Evolutionary conservation across 345 rosid genomes (phyloP).

Genomic region (Odontarrhena argentea): DNA sequence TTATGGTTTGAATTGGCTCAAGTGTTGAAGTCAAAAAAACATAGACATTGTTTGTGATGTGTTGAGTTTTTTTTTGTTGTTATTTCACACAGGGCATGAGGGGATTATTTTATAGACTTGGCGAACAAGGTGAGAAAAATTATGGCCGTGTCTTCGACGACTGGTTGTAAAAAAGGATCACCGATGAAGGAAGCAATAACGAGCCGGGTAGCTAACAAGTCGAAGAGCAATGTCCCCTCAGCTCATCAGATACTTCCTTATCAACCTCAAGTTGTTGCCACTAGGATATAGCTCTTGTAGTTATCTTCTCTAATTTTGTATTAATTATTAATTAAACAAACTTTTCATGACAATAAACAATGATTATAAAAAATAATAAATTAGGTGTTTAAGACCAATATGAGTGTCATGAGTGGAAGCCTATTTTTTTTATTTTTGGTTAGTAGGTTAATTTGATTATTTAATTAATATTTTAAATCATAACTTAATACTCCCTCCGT

Average conservation of each 20-base stretch:
- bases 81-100: conserved; percentile 61
- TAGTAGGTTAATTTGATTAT: too few species aligned
- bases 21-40: background rate
- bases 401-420: too few species aligned
- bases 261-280: conserved; percentile 67
- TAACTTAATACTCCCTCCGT: too few species aligned
- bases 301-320: conserved; percentile 7
- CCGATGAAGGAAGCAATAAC: conserved; percentile 35
- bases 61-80: background rate
- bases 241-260: conserved; percentile 50
- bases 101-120: conserved; percentile 76
- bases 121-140: conserved; percentile 90
- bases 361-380: too few species aligned
- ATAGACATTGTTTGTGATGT: background rate
- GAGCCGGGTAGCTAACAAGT: conserved; percentile 41
- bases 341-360: too few species aligned
- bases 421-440: too few species aligned
- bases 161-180: background rate
- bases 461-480: too few species aligned
- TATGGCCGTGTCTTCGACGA: conserved; percentile 40
- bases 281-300: conserved; percentile 46
- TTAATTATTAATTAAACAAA: too few species aligned
- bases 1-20: background rate
- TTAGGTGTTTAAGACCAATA: too few species aligned
- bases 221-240: conserved; percentile 48